Evolutionary conservation across 176 grass and related monocot genomes (phyloP).

Genomic region (Thalia dealbata): DNA sequence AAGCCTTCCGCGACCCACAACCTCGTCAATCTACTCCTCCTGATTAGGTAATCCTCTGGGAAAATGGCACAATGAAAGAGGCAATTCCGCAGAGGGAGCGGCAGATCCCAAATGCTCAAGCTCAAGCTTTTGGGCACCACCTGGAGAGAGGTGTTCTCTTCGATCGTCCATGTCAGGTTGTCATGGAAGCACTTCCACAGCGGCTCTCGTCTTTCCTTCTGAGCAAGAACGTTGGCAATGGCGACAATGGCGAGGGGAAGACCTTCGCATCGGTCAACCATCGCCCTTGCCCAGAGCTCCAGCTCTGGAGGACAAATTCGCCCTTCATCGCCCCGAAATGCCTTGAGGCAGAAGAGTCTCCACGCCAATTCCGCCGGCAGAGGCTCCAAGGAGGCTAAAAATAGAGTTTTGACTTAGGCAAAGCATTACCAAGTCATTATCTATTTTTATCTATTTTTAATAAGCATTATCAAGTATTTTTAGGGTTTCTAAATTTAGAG

Average conservation of each 20-base stretch:
- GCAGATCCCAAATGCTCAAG: slow-evolving; percentile 35
- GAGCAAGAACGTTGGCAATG: slow-evolving; percentile 39
- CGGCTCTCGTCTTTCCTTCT: background rate
- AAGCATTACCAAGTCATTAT: no score
- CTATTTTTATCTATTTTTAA: no score
- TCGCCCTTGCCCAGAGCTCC: slow-evolving; percentile 18
- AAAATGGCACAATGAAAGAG: slow-evolving; percentile 42
- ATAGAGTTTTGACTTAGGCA: no score
- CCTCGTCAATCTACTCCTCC: slow-evolving; percentile 34
- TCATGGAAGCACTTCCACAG: slow-evolving; percentile 40
- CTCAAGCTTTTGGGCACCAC: slow-evolving; percentile 34
- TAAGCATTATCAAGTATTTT: no score
- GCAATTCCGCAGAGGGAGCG: slow-evolving; percentile 32
- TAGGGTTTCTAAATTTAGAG: no score
- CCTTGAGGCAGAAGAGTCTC: slow-evolving; percentile 10
- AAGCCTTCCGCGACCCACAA: slow-evolving; percentile 54
- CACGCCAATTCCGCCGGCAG: slow-evolving; percentile 21
- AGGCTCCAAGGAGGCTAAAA: no score
- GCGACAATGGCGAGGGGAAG: slow-evolving; percentile 33
- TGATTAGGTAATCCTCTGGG: slow-evolving; percentile 31
- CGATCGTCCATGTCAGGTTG: slow-evolving; percentile 29
- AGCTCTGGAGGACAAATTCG: slow-evolving; percentile 28
- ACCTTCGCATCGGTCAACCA: slow-evolving; percentile 44
- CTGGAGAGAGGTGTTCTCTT: slow-evolving; percentile 13
- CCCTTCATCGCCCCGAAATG: background rate